These are phyloP conservation scores for Cantharellus cinnabarinus DNA, from an alignment of 768 basidiomycete species.

Conservation along the genomic window DNA sequence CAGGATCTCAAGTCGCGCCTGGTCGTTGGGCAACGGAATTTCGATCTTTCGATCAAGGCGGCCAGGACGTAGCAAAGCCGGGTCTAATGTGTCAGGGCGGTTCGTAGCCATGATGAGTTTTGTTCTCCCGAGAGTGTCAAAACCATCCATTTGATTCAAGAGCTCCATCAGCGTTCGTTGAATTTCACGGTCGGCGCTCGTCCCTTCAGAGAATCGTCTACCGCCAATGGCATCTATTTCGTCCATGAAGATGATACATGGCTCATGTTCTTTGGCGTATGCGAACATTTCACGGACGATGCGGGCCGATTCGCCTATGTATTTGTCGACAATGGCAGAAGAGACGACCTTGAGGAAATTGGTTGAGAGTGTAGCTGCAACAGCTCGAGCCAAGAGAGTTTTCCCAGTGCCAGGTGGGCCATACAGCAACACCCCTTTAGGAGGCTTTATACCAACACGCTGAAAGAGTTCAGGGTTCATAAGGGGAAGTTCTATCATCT, in stretches of 20 bases:
- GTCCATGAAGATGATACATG: constrained; percentile 98
- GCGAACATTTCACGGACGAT: constrained; percentile 98
- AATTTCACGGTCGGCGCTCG: constrained; percentile 94
- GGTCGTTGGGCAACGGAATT: constrained; percentile 93
- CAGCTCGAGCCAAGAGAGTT: constrained; percentile 83
- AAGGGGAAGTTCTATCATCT: constrained; percentile 92
- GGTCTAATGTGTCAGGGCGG: constrained; percentile 93
- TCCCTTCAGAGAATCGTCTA: constrained; percentile 77
- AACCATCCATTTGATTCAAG: constrained; percentile 98
- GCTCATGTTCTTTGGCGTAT: constrained; percentile 92
- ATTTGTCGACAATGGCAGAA: constrained; percentile 94
- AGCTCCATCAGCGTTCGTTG: constrained; percentile 99
- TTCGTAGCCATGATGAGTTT: constrained; percentile 99
- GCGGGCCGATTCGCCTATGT: constrained; percentile 93
- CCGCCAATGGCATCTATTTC: constrained; percentile 98
- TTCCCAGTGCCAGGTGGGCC: constrained; percentile 96
- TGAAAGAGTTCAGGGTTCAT: constrained; percentile 85
- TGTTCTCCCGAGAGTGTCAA: constrained; percentile 86
- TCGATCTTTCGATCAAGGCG: constrained; percentile 95
- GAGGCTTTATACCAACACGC: constrained; percentile 91
- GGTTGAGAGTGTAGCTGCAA: constrained; percentile 85
- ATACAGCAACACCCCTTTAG: constrained; percentile 89
- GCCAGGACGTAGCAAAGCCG: constrained; percentile 87
- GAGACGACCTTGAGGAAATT: constrained; percentile 99
- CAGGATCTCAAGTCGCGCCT: constrained; percentile 85